These are phyloP conservation scores for Rhizophagus clarus DNA, from an alignment of 192 early-diverging fungal genomes.

Conservation along the genomic window DNA sequence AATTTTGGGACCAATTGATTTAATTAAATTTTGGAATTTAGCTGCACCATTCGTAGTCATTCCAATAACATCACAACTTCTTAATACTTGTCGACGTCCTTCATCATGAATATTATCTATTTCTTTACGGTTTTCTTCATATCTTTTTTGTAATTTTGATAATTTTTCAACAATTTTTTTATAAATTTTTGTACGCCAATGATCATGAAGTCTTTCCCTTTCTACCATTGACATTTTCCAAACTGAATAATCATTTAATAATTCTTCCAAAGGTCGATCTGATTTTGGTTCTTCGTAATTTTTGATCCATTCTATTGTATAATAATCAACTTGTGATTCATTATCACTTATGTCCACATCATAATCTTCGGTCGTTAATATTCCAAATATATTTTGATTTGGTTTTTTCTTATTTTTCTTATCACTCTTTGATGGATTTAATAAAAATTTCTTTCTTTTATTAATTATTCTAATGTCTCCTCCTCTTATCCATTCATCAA, in stretches of 20 bases:
- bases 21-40: slow-evolving; percentile 38
- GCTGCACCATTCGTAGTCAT: slow-evolving; percentile 68
- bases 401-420: no score
- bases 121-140: slow-evolving; percentile 1
- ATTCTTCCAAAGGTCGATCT: no score
- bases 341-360: no score
- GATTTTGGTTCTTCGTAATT: no score
- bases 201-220: slow-evolving; percentile 38
- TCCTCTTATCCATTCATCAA: no score
- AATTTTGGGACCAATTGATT: slow-evolving; percentile 46
- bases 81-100: slow-evolving; percentile 33
- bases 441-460: no score
- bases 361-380: no score
- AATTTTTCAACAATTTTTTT: slow-evolving; percentile 34
- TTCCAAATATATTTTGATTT: no score
- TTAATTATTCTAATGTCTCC: no score
- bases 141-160: background rate
- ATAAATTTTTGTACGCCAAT: slow-evolving; percentile 41
- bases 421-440: no score
- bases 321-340: background rate
- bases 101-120: slow-evolving; percentile 41
- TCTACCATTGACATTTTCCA: slow-evolving; percentile 56
- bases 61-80: slow-evolving; percentile 47
- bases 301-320: background rate
- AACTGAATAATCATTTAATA: slow-evolving; percentile 33